Evolutionary conservation across 169 alveolate species (phyloP).

Genomic region (Cryptosporidium tyzzeri): DNA sequence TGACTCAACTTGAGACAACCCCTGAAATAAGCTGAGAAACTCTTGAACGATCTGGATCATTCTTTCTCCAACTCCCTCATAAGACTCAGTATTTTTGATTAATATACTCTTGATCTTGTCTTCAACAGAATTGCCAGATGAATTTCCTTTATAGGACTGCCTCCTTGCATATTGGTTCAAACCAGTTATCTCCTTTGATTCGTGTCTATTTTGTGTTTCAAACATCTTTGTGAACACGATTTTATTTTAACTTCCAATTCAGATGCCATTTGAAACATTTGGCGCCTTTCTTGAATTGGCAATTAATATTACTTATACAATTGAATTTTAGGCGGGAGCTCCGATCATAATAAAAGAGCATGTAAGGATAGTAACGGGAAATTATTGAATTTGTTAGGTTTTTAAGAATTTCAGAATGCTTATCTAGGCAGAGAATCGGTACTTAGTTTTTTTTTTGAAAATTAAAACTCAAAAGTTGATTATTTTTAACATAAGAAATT

Average conservation of each 20-base stretch:
- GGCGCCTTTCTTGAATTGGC: background rate
- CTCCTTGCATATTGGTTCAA: background rate
- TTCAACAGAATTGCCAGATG: background rate
- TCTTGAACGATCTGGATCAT: constrained; percentile 49
- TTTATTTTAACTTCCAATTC: background rate
- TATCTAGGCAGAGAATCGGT: too few species aligned
- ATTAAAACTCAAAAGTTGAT: too few species aligned
- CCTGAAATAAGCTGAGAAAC: background rate
- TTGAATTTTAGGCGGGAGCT: background rate
- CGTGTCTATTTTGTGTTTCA: background rate
- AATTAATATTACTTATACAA: background rate
- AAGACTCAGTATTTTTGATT: constrained; percentile 46
- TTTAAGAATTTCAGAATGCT: too few species aligned
- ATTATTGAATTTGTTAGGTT: too few species aligned
- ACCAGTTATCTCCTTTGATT: background rate
- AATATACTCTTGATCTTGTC: constrained; percentile 17
- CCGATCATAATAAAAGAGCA: background rate
- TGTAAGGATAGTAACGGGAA: background rate
- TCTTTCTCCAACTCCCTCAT: constrained; percentile 60
- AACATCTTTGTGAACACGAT: constrained; percentile 17
- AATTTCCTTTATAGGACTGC: background rate
- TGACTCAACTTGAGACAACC: constrained; percentile 3
- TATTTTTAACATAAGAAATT: too few species aligned
- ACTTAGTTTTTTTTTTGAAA: too few species aligned
- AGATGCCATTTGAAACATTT: background rate